These are phyloP conservation scores for Spergularia azorica DNA, from an alignment of 179 eudicot species.

Conservation along the genomic window DNA sequence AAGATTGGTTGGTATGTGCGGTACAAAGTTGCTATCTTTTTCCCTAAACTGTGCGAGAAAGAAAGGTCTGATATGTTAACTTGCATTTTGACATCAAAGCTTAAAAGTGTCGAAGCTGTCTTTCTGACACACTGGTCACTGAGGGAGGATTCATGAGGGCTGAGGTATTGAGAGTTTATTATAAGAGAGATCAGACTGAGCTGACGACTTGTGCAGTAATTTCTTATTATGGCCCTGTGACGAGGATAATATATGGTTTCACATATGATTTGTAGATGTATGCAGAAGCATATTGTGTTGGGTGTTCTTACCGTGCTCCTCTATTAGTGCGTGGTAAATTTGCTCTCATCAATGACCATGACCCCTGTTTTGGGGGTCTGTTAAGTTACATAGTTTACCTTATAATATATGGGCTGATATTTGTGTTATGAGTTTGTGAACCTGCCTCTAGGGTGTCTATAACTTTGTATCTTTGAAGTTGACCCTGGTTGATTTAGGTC, in stretches of 20 bases:
- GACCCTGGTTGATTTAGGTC: constrained; percentile 2
- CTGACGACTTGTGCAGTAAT: too few relatives aligned
- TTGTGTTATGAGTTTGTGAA: not conserved
- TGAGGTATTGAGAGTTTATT: too few relatives aligned
- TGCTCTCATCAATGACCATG: not conserved
- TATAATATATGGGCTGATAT: constrained; percentile 1
- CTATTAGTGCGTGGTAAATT: not conserved
- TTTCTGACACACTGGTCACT: not conserved
- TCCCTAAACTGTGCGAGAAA: not conserved
- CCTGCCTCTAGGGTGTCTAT: not conserved
- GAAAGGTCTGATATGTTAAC: not conserved
- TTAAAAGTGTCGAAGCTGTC: not conserved
- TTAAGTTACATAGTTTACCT: not conserved
- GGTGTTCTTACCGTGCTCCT: constrained; percentile 1
- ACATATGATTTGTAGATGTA: too few relatives aligned
- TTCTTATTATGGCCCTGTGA: too few relatives aligned
- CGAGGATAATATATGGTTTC: too few relatives aligned
- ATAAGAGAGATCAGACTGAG: too few relatives aligned
- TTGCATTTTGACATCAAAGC: not conserved
- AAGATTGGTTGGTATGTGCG: not conserved
- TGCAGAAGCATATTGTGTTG: not conserved
- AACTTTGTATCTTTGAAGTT: not conserved
- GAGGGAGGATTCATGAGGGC: too few relatives aligned
- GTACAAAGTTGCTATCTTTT: not conserved
- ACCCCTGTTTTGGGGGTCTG: not conserved